Evolutionary conservation across 495 filamentous ascomycete genomes (phyloP).

Genomic region (Neurospora sp.): DNA sequence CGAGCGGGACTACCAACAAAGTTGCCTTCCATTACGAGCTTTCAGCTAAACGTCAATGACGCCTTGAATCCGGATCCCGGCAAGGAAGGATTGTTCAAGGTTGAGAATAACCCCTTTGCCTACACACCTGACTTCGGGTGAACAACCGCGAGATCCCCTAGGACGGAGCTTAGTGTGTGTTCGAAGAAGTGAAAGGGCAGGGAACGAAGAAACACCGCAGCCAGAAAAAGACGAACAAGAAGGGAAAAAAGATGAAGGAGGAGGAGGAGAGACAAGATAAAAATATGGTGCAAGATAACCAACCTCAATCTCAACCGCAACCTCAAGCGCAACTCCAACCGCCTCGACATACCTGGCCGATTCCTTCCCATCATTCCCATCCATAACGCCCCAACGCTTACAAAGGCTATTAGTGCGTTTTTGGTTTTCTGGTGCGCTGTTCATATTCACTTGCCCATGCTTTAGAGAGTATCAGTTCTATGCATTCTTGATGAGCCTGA

Average conservation of each 20-base stretch:
- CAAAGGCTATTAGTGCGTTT: too few relatives aligned
- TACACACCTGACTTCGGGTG: slow-evolving; percentile 36
- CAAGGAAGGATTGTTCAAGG: slow-evolving; percentile 50
- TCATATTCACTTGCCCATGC: too few relatives aligned
- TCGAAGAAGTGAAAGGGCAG: background rate
- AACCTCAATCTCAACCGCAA: background rate
- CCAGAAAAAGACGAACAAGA: background rate
- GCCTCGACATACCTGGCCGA: background rate
- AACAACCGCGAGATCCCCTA: background rate
- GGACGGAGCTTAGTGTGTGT: background rate
- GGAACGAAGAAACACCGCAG: background rate
- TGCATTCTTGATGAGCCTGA: too few relatives aligned
- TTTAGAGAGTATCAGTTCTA: too few relatives aligned
- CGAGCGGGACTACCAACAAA: background rate
- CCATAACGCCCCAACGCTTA: background rate
- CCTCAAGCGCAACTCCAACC: background rate
- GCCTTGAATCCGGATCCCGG: slow-evolving; percentile 58
- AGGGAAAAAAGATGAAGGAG: background rate
- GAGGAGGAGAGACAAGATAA: background rate
- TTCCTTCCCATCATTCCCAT: background rate
- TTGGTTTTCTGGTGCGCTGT: too few relatives aligned
- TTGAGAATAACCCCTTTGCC: slow-evolving; percentile 56
- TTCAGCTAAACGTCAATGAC: slow-evolving; percentile 31
- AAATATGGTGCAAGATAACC: background rate
- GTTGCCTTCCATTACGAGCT: background rate